Evolutionary conservation across 106 monocot species (phyloP).

Genomic region (Dactylorhiza incarnata): DNA sequence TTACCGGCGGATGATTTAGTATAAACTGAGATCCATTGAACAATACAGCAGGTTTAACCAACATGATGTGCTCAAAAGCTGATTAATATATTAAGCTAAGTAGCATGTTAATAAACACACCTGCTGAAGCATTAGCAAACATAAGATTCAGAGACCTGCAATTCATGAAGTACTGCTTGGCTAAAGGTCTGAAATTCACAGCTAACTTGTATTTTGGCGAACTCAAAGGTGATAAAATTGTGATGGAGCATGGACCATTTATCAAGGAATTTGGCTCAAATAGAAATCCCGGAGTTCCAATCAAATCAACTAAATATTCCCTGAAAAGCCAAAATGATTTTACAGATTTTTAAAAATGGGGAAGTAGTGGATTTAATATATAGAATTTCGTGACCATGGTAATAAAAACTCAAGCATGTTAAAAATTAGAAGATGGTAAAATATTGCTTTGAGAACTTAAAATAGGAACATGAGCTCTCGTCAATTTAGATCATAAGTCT

Average conservation of each 20-base stretch:
- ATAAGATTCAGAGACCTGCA: conserved; percentile 81
- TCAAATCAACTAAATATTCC: conserved; percentile 92
- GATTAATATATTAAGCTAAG: neutral
- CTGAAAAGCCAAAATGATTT: conserved; percentile 28
- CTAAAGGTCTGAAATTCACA: conserved; percentile 64
- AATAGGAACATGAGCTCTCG: neutral
- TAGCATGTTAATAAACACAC: conserved; percentile 5
- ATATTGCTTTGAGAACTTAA: neutral
- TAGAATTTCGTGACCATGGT: neutral
- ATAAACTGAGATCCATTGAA: conserved; percentile 1
- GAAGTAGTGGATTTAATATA: neutral
- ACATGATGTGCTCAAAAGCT: neutral
- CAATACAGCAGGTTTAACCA: neutral
- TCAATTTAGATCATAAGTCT: neutral
- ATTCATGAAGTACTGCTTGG: conserved; percentile 80
- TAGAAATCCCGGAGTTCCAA: conserved; percentile 62
- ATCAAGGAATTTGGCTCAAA: conserved; percentile 79
- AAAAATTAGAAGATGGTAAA: neutral
- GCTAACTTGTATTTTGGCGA: conserved; percentile 62
- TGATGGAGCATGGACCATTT: conserved; percentile 75
- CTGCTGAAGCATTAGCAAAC: conserved; percentile 51
- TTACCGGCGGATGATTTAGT: neutral
- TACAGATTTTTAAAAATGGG: neutral
- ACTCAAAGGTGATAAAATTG: conserved; percentile 77
- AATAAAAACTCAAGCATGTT: neutral